Conservation (phyloP, 1,284 basidiomycete species). For the Schizophyllum commune region DNA sequence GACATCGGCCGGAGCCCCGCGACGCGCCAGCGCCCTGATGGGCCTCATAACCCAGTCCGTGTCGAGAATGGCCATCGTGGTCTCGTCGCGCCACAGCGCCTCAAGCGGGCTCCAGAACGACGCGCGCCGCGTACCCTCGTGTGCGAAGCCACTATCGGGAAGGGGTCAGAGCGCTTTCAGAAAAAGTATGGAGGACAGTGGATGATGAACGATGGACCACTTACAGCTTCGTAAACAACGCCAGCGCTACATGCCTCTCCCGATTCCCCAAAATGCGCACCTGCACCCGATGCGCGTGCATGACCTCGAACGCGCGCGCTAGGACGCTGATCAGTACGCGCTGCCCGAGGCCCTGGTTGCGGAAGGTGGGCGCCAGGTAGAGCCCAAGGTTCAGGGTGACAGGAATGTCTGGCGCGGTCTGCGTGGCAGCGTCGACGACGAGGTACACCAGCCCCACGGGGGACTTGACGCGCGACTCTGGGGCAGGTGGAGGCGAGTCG, state of each 20-base stretch:
- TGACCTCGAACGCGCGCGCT: not conserved
- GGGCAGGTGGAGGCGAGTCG: no score
- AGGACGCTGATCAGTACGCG: not conserved
- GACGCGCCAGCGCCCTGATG: not conserved
- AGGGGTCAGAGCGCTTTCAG: slow-evolving; percentile 3
- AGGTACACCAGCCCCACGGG: not conserved
- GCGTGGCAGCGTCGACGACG: not conserved
- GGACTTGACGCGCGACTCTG: not conserved
- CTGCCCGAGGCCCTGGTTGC: not conserved
- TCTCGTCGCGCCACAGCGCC: slow-evolving; percentile 50
- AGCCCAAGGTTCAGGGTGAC: not conserved
- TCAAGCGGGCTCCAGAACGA: slow-evolving; percentile 37
- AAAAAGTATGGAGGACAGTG: not conserved
- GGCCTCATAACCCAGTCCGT: slow-evolving; percentile 48
- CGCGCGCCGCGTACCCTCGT: slow-evolving; percentile 52
- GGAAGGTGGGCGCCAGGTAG: not conserved
- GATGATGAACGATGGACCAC: not conserved
- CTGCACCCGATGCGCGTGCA: not conserved
- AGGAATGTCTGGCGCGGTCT: not conserved
- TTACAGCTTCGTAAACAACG: not conserved
- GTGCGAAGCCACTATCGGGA: slow-evolving; percentile 37
- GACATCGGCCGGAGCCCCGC: slow-evolving; percentile 26
- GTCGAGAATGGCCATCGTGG: slow-evolving; percentile 50
- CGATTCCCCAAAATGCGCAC: not conserved
- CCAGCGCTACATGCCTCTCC: not conserved